Evolutionary conservation across 495 filamentous ascomycete species (phyloP), one percentile per base, ranked within the genome.

Genomic region (Pseudomonodictys pantanalensis): DNA sequence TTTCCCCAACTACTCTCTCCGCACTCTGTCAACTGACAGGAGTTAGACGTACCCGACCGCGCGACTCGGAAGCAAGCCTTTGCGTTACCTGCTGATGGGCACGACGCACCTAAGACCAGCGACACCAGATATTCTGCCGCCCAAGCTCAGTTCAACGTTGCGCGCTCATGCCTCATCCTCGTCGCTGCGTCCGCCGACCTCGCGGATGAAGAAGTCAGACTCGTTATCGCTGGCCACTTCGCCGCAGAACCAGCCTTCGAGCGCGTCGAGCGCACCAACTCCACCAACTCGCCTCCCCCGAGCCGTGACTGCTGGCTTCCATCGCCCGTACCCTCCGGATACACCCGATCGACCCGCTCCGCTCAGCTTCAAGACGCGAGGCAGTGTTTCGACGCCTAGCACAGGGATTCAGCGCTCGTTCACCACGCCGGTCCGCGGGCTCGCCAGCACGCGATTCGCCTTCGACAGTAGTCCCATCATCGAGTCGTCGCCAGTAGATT

Each of bases 291-390:
- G 1, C n/a, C 56, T 10, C 20, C 6, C 10, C 42, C 32, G 2
- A 42, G 6, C 10, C 38, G 41, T 28, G 56, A 39, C n/a, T n/a
- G n/a, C n/a, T n/a, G n/a, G n/a, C n/a, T n/a, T n/a, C n/a, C n/a
- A n/a, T n/a, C n/a, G n/a, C n/a, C n/a, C n/a, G 7, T 48, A 39
- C 30, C 58, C 58, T 8, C 58, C 58, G 3, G 32, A 61, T 35
- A 61, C 58, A n/a, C 58, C 58, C 4, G 58, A 61, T 32, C 58
- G 58, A 18, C 58, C 58, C 28, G 58, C 58, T 10, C 58, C 59
- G n/a, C 52, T 62, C 23, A 62, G 48, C 23, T 44, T 62, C 33
- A 2, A 45, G 33, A 50, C 44, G 41, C 58, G 50, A 12, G 29
- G 9, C 15, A 47, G 29, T 15, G 48, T 24, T 39, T 23, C 24